phyloP scores from a whole-genome alignment of 192 early-diverging fungal species.

The Coemansia sp. region DNA sequence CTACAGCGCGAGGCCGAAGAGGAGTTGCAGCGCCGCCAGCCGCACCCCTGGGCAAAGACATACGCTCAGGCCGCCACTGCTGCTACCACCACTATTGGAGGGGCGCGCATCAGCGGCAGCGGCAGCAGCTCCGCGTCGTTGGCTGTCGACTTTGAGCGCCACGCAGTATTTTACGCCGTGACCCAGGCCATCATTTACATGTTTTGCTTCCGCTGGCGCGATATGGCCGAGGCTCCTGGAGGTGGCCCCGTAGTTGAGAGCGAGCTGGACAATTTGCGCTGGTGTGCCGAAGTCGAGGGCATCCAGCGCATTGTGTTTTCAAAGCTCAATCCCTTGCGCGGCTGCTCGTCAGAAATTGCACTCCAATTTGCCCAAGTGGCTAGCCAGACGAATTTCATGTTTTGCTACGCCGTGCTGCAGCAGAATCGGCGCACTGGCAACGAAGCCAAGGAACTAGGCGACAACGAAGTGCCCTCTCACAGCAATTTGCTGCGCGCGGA shows the following conservation, averaged over 20 bases:
- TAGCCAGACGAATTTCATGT: constrained; percentile 81
- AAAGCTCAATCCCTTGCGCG: constrained; percentile 74
- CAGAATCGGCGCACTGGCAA: constrained; percentile 53
- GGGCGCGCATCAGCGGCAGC: constrained; percentile 2
- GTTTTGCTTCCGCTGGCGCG: constrained; percentile 94
- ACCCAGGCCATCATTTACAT: constrained; percentile 92
- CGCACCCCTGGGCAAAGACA: neutral
- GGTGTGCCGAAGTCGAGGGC: constrained; percentile 66
- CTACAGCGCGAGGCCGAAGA: constrained; percentile 8
- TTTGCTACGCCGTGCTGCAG: constrained; percentile 79
- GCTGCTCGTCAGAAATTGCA: constrained; percentile 79
- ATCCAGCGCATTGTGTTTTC: constrained; percentile 79
- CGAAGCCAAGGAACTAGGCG: neutral
- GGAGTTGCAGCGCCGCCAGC: neutral
- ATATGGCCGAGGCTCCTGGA: constrained; percentile 60
- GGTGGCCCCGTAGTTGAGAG: constrained; percentile 30
- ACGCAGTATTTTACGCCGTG: constrained; percentile 84
- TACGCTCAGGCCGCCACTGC: constrained; percentile 1
- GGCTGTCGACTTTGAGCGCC: constrained; percentile 61
- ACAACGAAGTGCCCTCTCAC: constrained; percentile 2
- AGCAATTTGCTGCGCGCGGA: constrained; percentile 35
- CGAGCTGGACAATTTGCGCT: constrained; percentile 48
- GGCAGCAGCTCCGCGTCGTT: neutral
- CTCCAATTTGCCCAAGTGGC: constrained; percentile 86
- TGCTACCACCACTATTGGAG: neutral